phyloP scores from a whole-genome alignment of 2,329 filamentous ascomycete genomes.

The Elsinoe fawcettii region DNA sequence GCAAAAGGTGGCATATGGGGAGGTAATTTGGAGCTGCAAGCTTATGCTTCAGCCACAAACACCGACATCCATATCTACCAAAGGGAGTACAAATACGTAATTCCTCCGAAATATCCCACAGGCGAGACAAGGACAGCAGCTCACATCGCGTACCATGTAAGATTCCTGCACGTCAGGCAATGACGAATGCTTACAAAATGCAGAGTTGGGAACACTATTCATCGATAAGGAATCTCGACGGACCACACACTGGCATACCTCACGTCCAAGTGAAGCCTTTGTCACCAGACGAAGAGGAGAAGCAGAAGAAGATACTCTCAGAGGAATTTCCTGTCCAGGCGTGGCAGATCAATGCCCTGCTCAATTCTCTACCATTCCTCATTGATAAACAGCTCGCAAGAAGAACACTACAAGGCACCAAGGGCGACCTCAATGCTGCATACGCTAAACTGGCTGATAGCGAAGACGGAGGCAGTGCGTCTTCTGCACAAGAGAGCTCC shows the following conservation, averaged over 20 bases:
- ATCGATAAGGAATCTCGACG: slow-evolving; percentile 54
- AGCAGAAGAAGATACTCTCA: slow-evolving; percentile 31
- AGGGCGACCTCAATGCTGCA: slow-evolving; percentile 47
- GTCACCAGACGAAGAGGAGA: slow-evolving; percentile 35
- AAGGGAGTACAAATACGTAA: slow-evolving; percentile 44
- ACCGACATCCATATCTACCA: slow-evolving; percentile 57
- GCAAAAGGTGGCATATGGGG: slow-evolving; percentile 54
- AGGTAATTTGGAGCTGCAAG: slow-evolving; percentile 60
- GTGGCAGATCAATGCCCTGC: slow-evolving; percentile 50
- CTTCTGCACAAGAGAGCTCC: slow-evolving; percentile 39
- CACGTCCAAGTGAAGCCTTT: slow-evolving; percentile 35
- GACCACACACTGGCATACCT: slow-evolving; percentile 51
- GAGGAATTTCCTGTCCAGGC: slow-evolving; percentile 39
- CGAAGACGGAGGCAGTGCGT: slow-evolving; percentile 36
- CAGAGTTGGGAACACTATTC: slow-evolving; percentile 60
- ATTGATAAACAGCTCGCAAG: slow-evolving; percentile 45
- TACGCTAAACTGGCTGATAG: slow-evolving; percentile 46
- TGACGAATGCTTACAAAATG: slow-evolving; percentile 1
- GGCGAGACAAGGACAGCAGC: slow-evolving; percentile 31
- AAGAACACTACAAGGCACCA: slow-evolving; percentile 45
- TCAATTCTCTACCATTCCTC: slow-evolving; percentile 44
- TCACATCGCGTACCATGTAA: slow-evolving; percentile 58
- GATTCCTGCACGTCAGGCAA: slow-evolving; percentile 20
- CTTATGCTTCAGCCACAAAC: slow-evolving; percentile 55
- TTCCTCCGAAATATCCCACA: slow-evolving; percentile 35